phyloP scores from a whole-genome alignment of 768 basidiomycete genomes.

The Lactarius sanguifluus region DNA sequence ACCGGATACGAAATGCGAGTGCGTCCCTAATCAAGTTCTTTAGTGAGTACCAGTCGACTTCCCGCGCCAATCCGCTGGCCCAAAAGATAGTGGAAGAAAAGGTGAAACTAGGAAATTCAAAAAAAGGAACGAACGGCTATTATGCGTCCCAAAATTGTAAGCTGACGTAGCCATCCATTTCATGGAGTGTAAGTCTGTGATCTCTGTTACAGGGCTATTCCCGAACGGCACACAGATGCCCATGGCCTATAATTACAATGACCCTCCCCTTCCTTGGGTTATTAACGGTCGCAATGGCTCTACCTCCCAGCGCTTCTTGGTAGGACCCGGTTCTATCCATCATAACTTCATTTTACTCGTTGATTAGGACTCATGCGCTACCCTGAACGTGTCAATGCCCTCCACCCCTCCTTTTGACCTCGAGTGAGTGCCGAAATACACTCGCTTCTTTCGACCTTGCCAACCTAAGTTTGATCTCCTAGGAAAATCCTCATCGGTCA shows the following conservation, averaged over 20 bases:
- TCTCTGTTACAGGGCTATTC: constrained; percentile 33
- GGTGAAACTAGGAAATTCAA: constrained; percentile 43
- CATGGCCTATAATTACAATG: constrained; percentile 34
- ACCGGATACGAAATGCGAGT: neutral
- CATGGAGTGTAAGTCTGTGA: neutral
- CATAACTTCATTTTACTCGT: neutral
- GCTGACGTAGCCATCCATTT: constrained; percentile 22
- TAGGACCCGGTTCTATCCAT: constrained; percentile 23
- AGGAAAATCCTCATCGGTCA: constrained; percentile 25
- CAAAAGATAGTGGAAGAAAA: constrained; percentile 56
- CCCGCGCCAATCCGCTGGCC: constrained; percentile 55
- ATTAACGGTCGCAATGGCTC: constrained; percentile 35
- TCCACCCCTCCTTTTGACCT: constrained; percentile 22
- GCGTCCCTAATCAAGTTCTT: neutral
- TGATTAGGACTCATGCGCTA: constrained; percentile 38
- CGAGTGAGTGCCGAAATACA: constrained; percentile 7
- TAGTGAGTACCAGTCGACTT: constrained; percentile 58
- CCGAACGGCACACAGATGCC: constrained; percentile 36
- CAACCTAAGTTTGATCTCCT: neutral
- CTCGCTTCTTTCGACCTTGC: neutral
- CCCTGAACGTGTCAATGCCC: constrained; percentile 23
- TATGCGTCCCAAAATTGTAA: constrained; percentile 56
- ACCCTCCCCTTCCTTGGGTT: constrained; percentile 32
- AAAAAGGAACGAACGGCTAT: constrained; percentile 35
- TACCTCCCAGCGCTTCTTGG: constrained; percentile 38